Conservation (phyloP, 106 monocot genomes). For the Apostasia shenzhenica region DNA sequence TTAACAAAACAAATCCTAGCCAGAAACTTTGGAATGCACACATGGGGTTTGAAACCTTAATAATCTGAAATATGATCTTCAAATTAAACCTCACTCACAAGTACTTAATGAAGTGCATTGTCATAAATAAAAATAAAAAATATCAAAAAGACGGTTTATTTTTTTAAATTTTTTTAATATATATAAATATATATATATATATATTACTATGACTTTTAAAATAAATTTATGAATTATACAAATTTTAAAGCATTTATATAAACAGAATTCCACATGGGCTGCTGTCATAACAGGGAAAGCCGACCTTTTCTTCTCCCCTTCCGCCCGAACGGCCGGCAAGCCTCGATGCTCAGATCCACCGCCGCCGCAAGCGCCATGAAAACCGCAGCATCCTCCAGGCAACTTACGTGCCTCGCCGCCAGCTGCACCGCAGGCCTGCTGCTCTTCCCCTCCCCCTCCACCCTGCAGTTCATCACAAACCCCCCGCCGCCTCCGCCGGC, state of each 20-base stretch:
- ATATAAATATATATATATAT: too few relatives aligned
- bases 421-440: conserved; percentile 75
- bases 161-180: too few relatives aligned
- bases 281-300: conserved; percentile 26
- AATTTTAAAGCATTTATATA: not conserved
- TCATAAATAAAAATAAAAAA: too few relatives aligned
- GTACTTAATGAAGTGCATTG: too few relatives aligned
- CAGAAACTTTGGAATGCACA: too few relatives aligned
- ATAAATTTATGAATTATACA: too few relatives aligned
- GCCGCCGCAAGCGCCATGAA: conserved; percentile 89
- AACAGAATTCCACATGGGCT: not conserved
- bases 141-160: too few relatives aligned
- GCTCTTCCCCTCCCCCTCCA: conserved; percentile 70
- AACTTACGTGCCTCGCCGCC: conserved; percentile 59
- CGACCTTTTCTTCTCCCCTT: conserved; percentile 22
- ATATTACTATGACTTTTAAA: too few relatives aligned
- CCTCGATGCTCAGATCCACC: conserved; percentile 80
- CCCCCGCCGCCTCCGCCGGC: conserved; percentile 20
- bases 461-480: conserved; percentile 78
- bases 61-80: too few relatives aligned
- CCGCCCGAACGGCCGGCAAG: conserved; percentile 72
- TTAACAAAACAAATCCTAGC: too few relatives aligned
- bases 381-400: conserved; percentile 83
- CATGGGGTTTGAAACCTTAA: too few relatives aligned
- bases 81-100: too few relatives aligned